A percentile compares a stretch with the other conserved stretches of the same genome.
Evolutionary conservation across 2,329 filamentous ascomycete species (phyloP).

Genomic region (Zymoseptoria pseudotritici): DNA sequence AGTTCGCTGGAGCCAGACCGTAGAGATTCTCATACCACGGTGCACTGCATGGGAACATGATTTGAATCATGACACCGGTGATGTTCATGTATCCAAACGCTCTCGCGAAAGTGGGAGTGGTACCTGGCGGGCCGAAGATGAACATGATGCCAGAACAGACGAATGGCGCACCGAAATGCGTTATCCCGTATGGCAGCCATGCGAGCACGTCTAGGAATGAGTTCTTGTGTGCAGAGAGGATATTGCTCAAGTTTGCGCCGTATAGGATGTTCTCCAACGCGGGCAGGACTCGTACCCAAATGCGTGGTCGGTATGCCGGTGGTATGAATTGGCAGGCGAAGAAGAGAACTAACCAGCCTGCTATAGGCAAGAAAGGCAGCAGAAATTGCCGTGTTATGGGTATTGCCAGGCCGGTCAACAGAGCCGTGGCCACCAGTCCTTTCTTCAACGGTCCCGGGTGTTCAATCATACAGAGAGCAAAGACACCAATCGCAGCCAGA

Average conservation of each 20-base stretch:
- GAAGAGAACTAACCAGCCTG: conserved; percentile 83
- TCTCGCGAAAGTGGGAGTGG: conserved; percentile 73
- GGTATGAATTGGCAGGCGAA: conserved; percentile 90
- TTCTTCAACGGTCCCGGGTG: conserved; percentile 71
- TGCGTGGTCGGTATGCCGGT: conserved; percentile 78
- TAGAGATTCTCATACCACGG: conserved; percentile 97
- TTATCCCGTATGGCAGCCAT: conserved; percentile 87
- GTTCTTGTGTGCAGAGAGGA: conserved; percentile 82
- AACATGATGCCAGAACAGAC: conserved; percentile 75
- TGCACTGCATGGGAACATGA: conserved; percentile 86
- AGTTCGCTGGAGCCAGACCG: conserved; percentile 83
- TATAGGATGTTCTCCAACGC: conserved; percentile 95
- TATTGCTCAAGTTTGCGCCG: conserved; percentile 91
- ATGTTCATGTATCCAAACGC: conserved; percentile 92
- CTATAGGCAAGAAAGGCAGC: conserved; percentile 75
- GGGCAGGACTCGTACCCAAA: conserved; percentile 91
- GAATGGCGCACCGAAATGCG: conserved; percentile 80
- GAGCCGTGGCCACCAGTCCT: conserved; percentile 59
- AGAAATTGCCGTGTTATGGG: conserved; percentile 88
- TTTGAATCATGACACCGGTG: conserved; percentile 76
- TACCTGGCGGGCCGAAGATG: conserved; percentile 79
- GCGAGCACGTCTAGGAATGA: conserved; percentile 77
- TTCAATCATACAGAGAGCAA: conserved; percentile 76
- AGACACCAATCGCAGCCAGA: conserved; percentile 66
- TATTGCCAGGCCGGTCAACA: conserved; percentile 65